Base-by-base conservation (phyloP, 1,139 yeast species). In the Yamadazyma sp. region DNA sequence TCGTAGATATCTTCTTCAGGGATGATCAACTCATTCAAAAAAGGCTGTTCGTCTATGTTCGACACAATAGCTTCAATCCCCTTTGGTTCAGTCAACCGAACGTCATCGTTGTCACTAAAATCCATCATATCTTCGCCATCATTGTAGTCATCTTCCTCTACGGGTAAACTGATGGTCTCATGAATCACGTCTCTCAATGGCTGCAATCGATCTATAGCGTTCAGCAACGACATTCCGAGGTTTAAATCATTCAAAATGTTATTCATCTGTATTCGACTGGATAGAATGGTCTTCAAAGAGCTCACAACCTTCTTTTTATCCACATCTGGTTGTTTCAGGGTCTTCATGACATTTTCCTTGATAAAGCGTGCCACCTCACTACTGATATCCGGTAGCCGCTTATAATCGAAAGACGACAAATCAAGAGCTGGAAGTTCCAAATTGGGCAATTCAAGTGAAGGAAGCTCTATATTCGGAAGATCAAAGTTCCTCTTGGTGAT, bases 201-300 rank as follows among this genome's bases (percentile, higher is more conserved):
- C 51, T 76, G 81, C 33, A 83, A 66, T 30, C 83, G 56, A 31
- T 79, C 83, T 15, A 78, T 60, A 1, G 84, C 83, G 9, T 77
- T 65, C 17, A 70, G 65, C 16, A 79, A 61, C 9, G 80, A 73
- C 29, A 75, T 62, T 3, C 84, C 84, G 32, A 67, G 55, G 38
- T 71, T 68, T 49, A 79, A 62, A 48, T 79, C 84, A 38, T 67
- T 65, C 29, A 79, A 59, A 37, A 79, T 65, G 17, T 66, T 72
- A 27, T 68, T 62, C 66, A 79, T 66, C 47, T 78, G 83, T 32
- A 72, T 61, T 15, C 76, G 49, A 3, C 71, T 63, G 2, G 72
- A 62, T 8, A 71, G 49, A 11, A 73, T 64, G 1, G 76, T 71
- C 40, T 45, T 46, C 7, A 50, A 25, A n/a, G 48, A 39, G 30